phyloP scores from a whole-genome alignment of 108 stramenopile species.

The Cyclotella baltica region DNA sequence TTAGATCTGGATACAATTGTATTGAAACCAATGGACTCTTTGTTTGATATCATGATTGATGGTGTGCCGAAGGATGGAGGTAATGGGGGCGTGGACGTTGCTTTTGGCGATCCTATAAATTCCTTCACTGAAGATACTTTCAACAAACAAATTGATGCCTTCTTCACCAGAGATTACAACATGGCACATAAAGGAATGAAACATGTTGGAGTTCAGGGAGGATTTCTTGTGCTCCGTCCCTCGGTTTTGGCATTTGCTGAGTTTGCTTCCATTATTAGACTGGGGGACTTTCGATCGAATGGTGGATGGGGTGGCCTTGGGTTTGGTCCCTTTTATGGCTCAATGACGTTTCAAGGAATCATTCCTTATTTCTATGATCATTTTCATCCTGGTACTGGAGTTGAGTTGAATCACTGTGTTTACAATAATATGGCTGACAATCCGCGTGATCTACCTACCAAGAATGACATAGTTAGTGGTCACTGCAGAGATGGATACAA shows the following conservation, averaged over 20 bases:
- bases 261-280: constrained; percentile 77
- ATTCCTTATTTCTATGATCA: constrained; percentile 94
- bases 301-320: constrained; percentile 83
- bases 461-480: constrained; percentile 73
- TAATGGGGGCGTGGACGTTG: constrained; percentile 32
- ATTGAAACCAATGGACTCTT: constrained; percentile 79
- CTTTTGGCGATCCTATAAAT: no score
- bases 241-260: constrained; percentile 75
- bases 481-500: constrained; percentile 73
- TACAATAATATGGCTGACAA: constrained; percentile 96
- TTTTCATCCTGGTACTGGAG: constrained; percentile 69
- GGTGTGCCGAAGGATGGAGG: constrained; percentile 33
- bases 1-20: constrained; percentile 94
- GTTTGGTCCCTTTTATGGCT: constrained; percentile 91
- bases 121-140: no score
- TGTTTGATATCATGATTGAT: constrained; percentile 80
- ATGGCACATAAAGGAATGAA: constrained; percentile 69
- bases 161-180: constrained; percentile 87
- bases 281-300: constrained; percentile 73
- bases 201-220: constrained; percentile 87
- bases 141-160: constrained; percentile 81
- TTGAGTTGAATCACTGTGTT: constrained; percentile 84
- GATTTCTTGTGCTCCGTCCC: constrained; percentile 91
- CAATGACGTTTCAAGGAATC: constrained; percentile 93
- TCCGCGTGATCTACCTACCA: constrained; percentile 82